Base-by-base conservation (phyloP, 352 stramenopile genomes). In the Globisporangium uncinulatum region DNA sequence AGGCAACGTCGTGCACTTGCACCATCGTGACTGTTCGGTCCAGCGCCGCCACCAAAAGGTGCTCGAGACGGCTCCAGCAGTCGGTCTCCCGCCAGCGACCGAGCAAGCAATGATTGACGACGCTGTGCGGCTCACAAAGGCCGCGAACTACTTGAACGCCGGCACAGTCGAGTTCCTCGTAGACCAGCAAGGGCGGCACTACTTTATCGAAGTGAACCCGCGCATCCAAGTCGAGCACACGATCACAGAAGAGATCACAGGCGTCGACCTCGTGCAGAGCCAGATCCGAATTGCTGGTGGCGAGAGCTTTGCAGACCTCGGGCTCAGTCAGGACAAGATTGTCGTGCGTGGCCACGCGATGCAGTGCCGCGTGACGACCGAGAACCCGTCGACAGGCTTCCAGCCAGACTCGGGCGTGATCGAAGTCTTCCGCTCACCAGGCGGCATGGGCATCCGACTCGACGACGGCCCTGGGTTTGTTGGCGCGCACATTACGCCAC, bases 151-250 rank as follows among this genome's bases (percentile, higher is more conserved):
- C 73, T 70, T 94, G 31, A 98, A 98, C 73, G 96, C 97, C 13
- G 97, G 96, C 56, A 99, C 96, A 9, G 95, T 99, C 24, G 97
- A 99, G 79, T 99, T 99, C 66, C 78, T 99, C 2, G 83, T 99
- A 52, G 96, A 99, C 71, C 85, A 98, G 66, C 45, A 87, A 66
- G 67, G 77, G 19, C 76, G 80, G 39, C 86, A 96, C 76, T 97
- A 97, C 79, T 99, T 99, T 68, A 98, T 99, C 59, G 97, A 99
- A 83, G 95, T 99, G 60, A 99, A 99, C 74, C 96, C 97, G 15
- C 92, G 97, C 54, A 89, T 99, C 50, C 97, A 99, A 73, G 95
- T 97, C 5, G 89, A 97, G 67, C 87, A 97, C 71, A 94, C 87
- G 53, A 91, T 97, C 70, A 97, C 89, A 31, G 89, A 97, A 59